Base-by-base conservation (phyloP, 1,284 basidiomycete genomes). In the Ustilago nuda region DNA sequence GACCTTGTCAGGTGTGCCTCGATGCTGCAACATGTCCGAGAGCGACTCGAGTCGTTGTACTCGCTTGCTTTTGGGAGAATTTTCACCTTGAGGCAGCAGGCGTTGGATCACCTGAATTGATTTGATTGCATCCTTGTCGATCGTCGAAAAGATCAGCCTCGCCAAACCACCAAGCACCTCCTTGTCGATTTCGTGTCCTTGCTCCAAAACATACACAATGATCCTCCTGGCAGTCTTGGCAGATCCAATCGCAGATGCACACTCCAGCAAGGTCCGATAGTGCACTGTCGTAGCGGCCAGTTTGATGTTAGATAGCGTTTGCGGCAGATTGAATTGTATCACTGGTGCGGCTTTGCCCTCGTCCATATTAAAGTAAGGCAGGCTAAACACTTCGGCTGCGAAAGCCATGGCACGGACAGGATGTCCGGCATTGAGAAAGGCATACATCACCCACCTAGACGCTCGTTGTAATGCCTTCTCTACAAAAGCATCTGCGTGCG, bases 191-290 rank as follows among this genome's bases (percentile, higher is more conserved):
- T 23, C 9, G n/a, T 66, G 50, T 3, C 68, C 58, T 17, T 62
- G 54, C 12, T 46, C 23, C 45, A 72, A 55, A 3, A 69, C 58
- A 48, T 74, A 56, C 35, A 75, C 61, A 7, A 78, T 27, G 33
- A 75, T 60, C 32, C 65, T 53, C 9, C 72, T 7, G 4, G 76
- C 58, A 33, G 41, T 32, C 7, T 67, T 59, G 9, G 66, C 56
- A 1, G 65, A 63, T 8, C 62, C 23, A 0, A 66, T 37, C 5
- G 68, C 62, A 41, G 76, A 64, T 2, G 68, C 59, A 35, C 68
- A 68, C 35, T 78, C 68, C 19, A 78, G 59, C 56, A 78, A 45
- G 15, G 60, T 56, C 9, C 65, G 68, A 33, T 72, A 78, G 56
- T 78, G 76, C 7, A 36, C 1, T 5, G 61, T 69, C 0, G 65